Evolutionary conservation across 1,139 yeast species (phyloP), one percentile per base, ranked within the genome.

Genomic region (Hansenula anomala): DNA sequence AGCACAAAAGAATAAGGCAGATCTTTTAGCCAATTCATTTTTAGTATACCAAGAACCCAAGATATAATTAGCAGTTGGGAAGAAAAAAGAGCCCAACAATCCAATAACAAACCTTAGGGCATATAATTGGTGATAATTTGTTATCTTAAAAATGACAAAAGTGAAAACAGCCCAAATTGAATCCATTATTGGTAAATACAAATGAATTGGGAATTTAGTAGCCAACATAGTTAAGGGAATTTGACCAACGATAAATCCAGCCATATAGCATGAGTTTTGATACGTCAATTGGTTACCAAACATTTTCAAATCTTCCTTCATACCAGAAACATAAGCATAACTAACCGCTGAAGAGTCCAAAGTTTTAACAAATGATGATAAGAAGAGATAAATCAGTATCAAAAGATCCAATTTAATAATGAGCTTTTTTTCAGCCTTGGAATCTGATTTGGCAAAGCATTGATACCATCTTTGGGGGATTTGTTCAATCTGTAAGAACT

Each of bases 351-450:
- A 67, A 42, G 73, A 73, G 56, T 83, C 90, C 37, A 83, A 63
- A 41, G 78, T 78, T 54, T 82, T 82, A 36, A 79, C 80, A 84
- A 87, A 83, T 58, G 80, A 81, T 17, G 80, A 76, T 61, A 78
- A 61, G 50, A 80, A 66, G 26, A 83, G 71, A 55, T 77, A 82
- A 30, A 77, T 59, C 6, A 83, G 73, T 46, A 83, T 65, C 33
- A 80, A 54, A 12, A 80, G 42, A 53, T 84, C 94, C 37, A 83
- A 59, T 55, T 84, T 84, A 56, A 73, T 58, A 36, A 84, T 64
- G 37, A 83, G 63, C 34, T 54, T 61, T 49, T 73, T 58, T 63
- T 76, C 77, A 13, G 69, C 80, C 2, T 71, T 69, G 1, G 84
- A 67, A 44, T 73, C 80, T 40, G 64, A 66, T 25, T 71, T 75